These are phyloP conservation scores for Salix arbutifolia DNA, from an alignment of 345 rosid species.

Conservation along the genomic window DNA sequence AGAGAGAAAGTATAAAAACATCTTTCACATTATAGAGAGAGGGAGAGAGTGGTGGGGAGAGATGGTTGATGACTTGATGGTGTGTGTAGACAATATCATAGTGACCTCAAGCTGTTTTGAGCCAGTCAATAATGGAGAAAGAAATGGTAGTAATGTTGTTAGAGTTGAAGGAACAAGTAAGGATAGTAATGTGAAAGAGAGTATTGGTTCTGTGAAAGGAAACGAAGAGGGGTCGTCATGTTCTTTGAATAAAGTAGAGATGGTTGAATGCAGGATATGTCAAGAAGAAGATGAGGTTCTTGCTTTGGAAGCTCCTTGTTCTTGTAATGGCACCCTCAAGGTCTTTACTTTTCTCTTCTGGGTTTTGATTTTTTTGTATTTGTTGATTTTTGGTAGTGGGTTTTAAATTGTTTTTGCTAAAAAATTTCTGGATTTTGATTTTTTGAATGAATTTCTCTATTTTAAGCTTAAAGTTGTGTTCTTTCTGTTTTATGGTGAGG, in stretches of 20 bases:
- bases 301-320: conserved; percentile 60
- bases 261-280: conserved; percentile 65
- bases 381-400: background rate
- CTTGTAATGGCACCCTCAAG: conserved; percentile 68
- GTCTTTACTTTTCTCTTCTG: conserved; percentile 23
- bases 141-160: conserved; percentile 3
- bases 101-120: conserved; percentile 33
- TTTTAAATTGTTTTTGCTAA: background rate
- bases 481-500: background rate
- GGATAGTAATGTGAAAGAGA: background rate
- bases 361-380: background rate
- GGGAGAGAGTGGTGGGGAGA: background rate
- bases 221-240: conserved; percentile 23
- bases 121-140: conserved; percentile 12
- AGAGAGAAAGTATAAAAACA: background rate
- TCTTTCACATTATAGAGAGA: background rate
- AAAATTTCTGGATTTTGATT: background rate
- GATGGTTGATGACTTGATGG: conserved; percentile 50
- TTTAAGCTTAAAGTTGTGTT: background rate
- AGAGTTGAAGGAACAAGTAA: background rate
- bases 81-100: conserved; percentile 38
- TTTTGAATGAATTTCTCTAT: background rate
- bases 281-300: conserved; percentile 52
- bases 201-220: conserved; percentile 8
- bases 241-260: conserved; percentile 21